These are phyloP conservation scores for Penicillium sp. DNA, from an alignment of 2,329 filamentous ascomycete genomes.

Conservation along the genomic window DNA sequence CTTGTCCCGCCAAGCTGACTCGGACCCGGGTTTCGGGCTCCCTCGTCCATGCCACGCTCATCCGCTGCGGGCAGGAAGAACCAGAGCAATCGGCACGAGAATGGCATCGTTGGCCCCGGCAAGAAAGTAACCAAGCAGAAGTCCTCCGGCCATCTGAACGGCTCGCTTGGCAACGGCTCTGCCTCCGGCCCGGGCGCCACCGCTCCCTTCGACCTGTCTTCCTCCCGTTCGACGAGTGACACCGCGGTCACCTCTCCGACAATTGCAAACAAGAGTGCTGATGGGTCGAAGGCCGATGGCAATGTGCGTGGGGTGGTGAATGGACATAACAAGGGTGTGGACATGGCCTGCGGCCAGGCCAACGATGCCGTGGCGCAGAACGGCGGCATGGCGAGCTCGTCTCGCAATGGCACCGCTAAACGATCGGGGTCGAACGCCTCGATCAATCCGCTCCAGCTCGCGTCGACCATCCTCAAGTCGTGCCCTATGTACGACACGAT, in stretches of 20 bases:
- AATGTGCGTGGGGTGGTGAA: conserved; percentile 37
- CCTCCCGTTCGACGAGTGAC: conserved; percentile 41
- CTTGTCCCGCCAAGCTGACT: conserved; percentile 50
- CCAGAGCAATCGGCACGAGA: conserved; percentile 76
- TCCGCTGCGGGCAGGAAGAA: conserved; percentile 52
- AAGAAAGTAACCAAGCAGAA: conserved; percentile 63
- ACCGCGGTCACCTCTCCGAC: conserved; percentile 30
- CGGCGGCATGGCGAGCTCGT: conserved; percentile 30
- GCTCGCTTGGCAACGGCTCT: conserved; percentile 46
- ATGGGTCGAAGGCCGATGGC: conserved; percentile 34
- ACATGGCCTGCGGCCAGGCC: conserved; percentile 37
- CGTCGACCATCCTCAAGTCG: conserved; percentile 80
- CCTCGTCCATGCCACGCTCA: conserved; percentile 51
- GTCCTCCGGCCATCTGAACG: conserved; percentile 56
- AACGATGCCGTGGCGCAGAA: conserved; percentile 32
- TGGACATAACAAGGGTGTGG: conserved; percentile 36
- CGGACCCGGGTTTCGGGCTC: conserved; percentile 43
- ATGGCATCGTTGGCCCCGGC: conserved; percentile 76
- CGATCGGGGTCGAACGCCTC: conserved; percentile 45
- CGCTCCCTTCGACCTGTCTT: conserved; percentile 41
- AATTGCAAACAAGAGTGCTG: conserved; percentile 25
- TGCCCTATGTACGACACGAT: conserved; percentile 93
- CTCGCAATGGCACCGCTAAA: conserved; percentile 36
- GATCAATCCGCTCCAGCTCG: conserved; percentile 70
- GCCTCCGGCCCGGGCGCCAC: conserved; percentile 36